Evolutionary conservation across 1,139 yeast genomes (phyloP).

Genomic region (Kurtzmaniella quercitrusa): DNA sequence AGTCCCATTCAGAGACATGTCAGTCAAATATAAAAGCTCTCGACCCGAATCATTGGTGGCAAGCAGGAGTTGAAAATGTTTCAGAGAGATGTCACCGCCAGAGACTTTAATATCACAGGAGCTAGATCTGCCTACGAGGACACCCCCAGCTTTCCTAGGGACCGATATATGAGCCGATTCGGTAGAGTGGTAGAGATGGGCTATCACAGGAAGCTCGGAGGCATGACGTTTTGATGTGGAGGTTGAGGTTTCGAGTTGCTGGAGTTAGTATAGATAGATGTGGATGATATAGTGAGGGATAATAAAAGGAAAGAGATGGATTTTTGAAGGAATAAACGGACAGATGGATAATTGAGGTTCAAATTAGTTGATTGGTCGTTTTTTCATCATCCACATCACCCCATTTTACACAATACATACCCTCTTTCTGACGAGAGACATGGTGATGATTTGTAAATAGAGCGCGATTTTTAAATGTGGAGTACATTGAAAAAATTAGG

Average conservation of each 20-base stretch:
- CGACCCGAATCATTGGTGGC: constrained; percentile 31
- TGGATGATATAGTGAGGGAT: not conserved
- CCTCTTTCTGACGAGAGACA: constrained; percentile 2
- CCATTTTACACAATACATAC: not conserved
- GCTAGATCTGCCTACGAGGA: constrained; percentile 57
- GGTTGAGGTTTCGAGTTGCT: constrained; percentile 7
- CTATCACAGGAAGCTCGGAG: constrained; percentile 13
- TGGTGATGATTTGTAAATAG: not conserved
- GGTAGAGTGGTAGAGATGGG: constrained; percentile 32
- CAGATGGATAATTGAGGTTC: too few relatives aligned
- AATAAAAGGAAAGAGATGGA: too few relatives aligned
- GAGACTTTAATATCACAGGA: constrained; percentile 52
- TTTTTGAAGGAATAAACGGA: too few relatives aligned
- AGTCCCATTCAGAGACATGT: constrained; percentile 65
- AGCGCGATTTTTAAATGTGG: not conserved
- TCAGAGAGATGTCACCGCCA: constrained; percentile 63
- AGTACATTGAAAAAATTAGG: too few relatives aligned
- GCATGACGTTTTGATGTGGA: constrained; percentile 15
- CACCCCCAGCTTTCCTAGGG: constrained; percentile 30
- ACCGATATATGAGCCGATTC: constrained; percentile 29
- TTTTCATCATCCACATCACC: not conserved
- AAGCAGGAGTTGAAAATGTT: constrained; percentile 53
- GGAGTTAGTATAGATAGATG: constrained; percentile 3
- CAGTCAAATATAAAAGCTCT: constrained; percentile 48
- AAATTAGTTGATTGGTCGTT: too few relatives aligned